Conservation (phyloP, 2,329 filamentous ascomycete species). For the Fusarium goolgardi region DNA sequence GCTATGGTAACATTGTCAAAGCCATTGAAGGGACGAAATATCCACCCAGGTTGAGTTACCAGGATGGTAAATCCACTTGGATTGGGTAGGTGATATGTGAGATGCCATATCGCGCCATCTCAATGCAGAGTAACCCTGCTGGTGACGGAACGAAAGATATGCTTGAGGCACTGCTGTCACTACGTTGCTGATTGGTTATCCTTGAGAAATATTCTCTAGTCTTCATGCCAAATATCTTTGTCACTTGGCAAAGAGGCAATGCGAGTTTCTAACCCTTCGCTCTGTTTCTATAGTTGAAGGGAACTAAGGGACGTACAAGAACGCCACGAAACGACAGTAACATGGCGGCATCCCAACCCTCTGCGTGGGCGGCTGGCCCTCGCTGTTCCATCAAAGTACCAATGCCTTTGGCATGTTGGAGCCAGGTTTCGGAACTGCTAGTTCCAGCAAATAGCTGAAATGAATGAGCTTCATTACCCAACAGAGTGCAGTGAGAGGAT, state of each 20-base stretch:
- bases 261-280: slow-evolving; percentile 20
- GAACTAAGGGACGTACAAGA: slow-evolving; percentile 48
- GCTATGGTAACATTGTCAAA: slow-evolving; percentile 41
- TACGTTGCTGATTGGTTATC: slow-evolving; percentile 12
- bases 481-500: background rate
- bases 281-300: slow-evolving; percentile 4
- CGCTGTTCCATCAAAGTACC: slow-evolving; percentile 55
- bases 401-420: slow-evolving; percentile 55
- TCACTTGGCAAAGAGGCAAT: slow-evolving; percentile 36
- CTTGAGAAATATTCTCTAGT: background rate
- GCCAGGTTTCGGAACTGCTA: slow-evolving; percentile 51
- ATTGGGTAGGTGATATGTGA: slow-evolving; percentile 42
- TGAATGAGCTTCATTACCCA: slow-evolving; percentile 25
- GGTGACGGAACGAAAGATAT: slow-evolving; percentile 32
- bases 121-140: slow-evolving; percentile 42
- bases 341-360: slow-evolving; percentile 54
- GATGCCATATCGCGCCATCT: slow-evolving; percentile 46
- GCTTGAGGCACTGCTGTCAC: slow-evolving; percentile 11
- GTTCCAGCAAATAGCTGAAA: slow-evolving; percentile 57
- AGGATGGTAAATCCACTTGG: slow-evolving; percentile 41
- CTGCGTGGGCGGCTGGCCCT: slow-evolving; percentile 51
- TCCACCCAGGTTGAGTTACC: slow-evolving; percentile 36
- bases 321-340: slow-evolving; percentile 54
- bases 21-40: slow-evolving; percentile 32
- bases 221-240: slow-evolving; percentile 9